Evolutionary conservation across 1,284 basidiomycete species (phyloP), one percentile per base, ranked within the genome.

Genomic region (Chalciporus sp.): DNA sequence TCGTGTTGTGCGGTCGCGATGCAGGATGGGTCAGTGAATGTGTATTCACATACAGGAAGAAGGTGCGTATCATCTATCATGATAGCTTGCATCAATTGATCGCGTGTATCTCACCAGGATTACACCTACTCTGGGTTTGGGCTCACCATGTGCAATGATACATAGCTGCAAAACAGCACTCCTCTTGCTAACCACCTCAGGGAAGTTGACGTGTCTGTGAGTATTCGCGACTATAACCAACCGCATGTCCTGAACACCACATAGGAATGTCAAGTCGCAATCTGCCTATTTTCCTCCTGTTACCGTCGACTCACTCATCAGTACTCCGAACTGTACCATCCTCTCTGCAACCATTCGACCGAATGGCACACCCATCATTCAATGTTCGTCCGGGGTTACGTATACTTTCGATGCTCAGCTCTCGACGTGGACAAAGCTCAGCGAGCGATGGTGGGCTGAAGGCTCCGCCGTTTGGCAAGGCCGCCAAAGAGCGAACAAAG

Each of bases 401-500:
- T 88, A 89, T 66, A 85, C 90, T 0, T 96, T 90, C 68, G 92
- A 96, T 61, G 52, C 79, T 1, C 70, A 75, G 3, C 76, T 95
- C 2, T 71, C 72, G 17, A 71, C 81, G 3, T 96, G 91, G 86
- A 78, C 84, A 37, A 86, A 86, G 60, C 73, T 96, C 40, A 85
- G 84, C 42, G 88, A 92, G 40, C 73, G 81, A 1, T 93, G 91
- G 89, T 94, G 88, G 86, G 76, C 85, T 0, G 81, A 86, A 60
- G 88, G 89, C 33, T 91, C 89, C 0, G 86, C 91, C 58, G 79
- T 79, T n/a, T 92, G 91, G 89, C 85, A 86, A 65, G 82, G 84
- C 29, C 80, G 86, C 3, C 81, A 85, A 53, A 80, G 85, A 33
- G 70, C 68, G 11, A 74, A 52, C 77, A 81, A 55, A 76, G 84